Base-by-base conservation (phyloP, 2,329 filamentous ascomycete genomes). In the Penicillium palitans region DNA sequence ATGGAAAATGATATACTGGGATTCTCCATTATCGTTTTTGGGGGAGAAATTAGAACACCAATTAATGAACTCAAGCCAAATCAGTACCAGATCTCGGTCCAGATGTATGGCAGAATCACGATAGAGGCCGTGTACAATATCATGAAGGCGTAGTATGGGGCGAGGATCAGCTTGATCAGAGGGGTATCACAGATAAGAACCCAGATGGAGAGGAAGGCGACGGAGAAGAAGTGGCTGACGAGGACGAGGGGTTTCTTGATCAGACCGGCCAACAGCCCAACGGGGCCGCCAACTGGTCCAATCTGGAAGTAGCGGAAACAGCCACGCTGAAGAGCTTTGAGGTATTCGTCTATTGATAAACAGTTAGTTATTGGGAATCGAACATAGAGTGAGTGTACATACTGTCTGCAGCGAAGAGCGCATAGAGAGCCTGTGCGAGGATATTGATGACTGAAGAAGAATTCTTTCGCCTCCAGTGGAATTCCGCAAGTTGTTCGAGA, bases 401-500 rank as follows among this genome's bases (percentile, higher is more conserved):
- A 82, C 81, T 83, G 72, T 96, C 82, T 52, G 93, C 95, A 17
- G 93, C 91, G 73, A 98, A 99, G 13, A 99, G 85, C 33, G 84
- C 82, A 79, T 99, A 99, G 1, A 99, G 83, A 0, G 95, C 93
- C 80, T 95, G 90, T 1, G 95, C 93, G n/a, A 99, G 87, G 67
- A 98, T 96, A 76, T 99, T 99, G 82, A 99, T 95, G 66, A 96
- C 93, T 53, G 87, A 87, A 0, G 90, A 91, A 50, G 92, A 81
- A 63, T 82, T 80, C 80, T 98, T 98, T 69, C 95, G 86, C 66
- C 82, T 81, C 90, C 91, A 96, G 82, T 98, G 92, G 78, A 98
- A 95, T 17, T 80, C 75, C 13, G 81, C 78, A 80, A 98, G 86
- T 66, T 89, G 89, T 52, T 78, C 76, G 54, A 87, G 77, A 6